Conservation (phyloP, 768 basidiomycete species). For the Neoboletus magnificus region DNA sequence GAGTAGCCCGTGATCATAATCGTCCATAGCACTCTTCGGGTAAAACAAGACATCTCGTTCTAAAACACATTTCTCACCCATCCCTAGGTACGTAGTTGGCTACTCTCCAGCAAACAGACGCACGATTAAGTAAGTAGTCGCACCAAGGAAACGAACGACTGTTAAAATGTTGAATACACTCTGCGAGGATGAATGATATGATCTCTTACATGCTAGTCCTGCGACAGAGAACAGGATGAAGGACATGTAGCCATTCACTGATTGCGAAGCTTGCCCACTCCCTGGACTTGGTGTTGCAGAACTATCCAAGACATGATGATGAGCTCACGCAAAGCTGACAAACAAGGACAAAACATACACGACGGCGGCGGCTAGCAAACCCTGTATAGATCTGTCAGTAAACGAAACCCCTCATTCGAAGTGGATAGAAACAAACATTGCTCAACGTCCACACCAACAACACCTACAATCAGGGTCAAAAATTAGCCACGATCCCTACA, state of each 20-base stretch:
- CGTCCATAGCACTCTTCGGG: constrained; percentile 8
- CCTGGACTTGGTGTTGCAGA: constrained; percentile 50
- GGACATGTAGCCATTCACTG: constrained; percentile 84
- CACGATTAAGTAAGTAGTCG: constrained; percentile 77
- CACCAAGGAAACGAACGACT: constrained; percentile 87
- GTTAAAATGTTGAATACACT: neutral
- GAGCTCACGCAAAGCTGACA: neutral
- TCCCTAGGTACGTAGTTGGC: neutral
- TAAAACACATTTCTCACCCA: neutral
- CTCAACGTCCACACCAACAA: constrained; percentile 86
- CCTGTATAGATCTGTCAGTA: constrained; percentile 36
- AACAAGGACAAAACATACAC: constrained; percentile 47
- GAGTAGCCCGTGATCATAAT: neutral
- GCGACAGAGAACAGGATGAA: constrained; percentile 88
- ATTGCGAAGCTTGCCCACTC: constrained; percentile 41
- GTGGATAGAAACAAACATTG: constrained; percentile 52
- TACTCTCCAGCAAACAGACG: constrained; percentile 88
- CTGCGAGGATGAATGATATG: neutral
- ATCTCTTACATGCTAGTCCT: constrained; percentile 74
- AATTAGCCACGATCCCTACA: constrained; percentile 10
- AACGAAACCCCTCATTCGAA: neutral
- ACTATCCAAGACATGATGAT: constrained; percentile 2
- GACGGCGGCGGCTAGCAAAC: constrained; percentile 69
- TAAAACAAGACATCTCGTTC: neutral
- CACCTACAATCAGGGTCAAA: constrained; percentile 41